Conservation (phyloP, 2,329 filamentous ascomycete species). For the Metarhizium album region DNA sequence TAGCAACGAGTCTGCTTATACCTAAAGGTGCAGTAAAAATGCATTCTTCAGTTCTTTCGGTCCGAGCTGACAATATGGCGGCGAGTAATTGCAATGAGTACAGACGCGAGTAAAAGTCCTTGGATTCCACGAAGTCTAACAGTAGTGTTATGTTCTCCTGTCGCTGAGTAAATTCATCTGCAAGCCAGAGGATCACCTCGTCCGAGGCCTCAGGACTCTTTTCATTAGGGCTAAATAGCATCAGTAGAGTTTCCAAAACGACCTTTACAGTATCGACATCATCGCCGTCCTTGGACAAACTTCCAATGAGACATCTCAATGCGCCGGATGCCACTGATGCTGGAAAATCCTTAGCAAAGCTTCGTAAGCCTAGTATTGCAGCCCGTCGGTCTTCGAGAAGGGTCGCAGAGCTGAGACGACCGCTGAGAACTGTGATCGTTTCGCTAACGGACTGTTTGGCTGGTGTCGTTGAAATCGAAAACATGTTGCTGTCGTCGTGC, state of each 20-base stretch:
- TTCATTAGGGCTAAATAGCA: conserved; percentile 69
- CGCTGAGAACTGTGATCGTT: conserved; percentile 83
- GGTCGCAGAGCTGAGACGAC: conserved; percentile 77
- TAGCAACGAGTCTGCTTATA: conserved; percentile 73
- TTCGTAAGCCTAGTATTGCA: conserved; percentile 83
- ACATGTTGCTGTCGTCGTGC: conserved; percentile 33
- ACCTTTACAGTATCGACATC: conserved; percentile 96
- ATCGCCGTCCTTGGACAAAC: conserved; percentile 75
- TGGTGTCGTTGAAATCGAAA: conserved; percentile 60
- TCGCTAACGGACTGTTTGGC: conserved; percentile 93
- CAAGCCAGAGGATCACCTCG: conserved; percentile 90
- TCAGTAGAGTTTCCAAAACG: conserved; percentile 86
- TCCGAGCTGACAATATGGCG: conserved; percentile 73
- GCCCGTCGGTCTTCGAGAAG: conserved; percentile 89
- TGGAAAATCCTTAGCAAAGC: conserved; percentile 93
- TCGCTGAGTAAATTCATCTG: conserved; percentile 94
- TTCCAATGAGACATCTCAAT: conserved; percentile 77
- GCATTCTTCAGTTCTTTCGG: conserved; percentile 89
- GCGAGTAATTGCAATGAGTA: conserved; percentile 85
- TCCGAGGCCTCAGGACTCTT: conserved; percentile 85
- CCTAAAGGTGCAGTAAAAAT: conserved; percentile 82
- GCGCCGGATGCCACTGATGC: conserved; percentile 91
- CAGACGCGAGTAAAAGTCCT: conserved; percentile 81
- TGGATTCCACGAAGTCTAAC: conserved; percentile 76
- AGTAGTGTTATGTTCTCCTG: conserved; percentile 94